Conservation (phyloP, 139 green algal genomes). For the Picochlorum sp. region DNA sequence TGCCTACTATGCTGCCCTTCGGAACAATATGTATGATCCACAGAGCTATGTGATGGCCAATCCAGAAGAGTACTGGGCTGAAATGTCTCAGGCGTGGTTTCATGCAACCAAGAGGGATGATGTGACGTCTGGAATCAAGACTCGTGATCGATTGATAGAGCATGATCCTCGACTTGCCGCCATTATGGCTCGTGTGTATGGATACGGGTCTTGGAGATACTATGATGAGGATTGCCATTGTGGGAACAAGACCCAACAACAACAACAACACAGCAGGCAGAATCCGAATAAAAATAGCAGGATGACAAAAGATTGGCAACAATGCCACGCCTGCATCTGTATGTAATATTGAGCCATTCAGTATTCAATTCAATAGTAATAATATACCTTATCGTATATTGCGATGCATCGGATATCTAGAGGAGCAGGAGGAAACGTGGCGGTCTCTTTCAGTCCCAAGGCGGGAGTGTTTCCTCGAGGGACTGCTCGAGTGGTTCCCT, state of each 20-base stretch:
- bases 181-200: conserved; percentile 44
- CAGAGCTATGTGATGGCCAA: conserved; percentile 44
- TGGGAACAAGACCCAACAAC: background rate
- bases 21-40: conserved; percentile 5
- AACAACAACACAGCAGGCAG: too few species aligned
- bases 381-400: too few species aligned
- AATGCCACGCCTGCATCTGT: too few species aligned
- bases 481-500: too few species aligned
- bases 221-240: conserved; percentile 22
- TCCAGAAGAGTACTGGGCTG: conserved; percentile 70
- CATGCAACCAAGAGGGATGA: conserved; percentile 57
- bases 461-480: too few species aligned
- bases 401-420: too few species aligned
- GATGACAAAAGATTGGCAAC: too few species aligned
- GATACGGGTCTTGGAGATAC: conserved; percentile 54
- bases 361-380: too few species aligned
- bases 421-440: too few species aligned
- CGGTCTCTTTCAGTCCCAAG: too few species aligned
- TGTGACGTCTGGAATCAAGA: conserved; percentile 66
- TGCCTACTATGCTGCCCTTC: conserved; percentile 17
- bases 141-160: conserved; percentile 36
- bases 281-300: too few species aligned
- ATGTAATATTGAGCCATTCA: too few species aligned
- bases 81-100: conserved; percentile 64
- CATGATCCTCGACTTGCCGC: conserved; percentile 51